Evolutionary conservation across 805 yeast genomes (phyloP).

Genomic region (Torulaspora maleeae): DNA sequence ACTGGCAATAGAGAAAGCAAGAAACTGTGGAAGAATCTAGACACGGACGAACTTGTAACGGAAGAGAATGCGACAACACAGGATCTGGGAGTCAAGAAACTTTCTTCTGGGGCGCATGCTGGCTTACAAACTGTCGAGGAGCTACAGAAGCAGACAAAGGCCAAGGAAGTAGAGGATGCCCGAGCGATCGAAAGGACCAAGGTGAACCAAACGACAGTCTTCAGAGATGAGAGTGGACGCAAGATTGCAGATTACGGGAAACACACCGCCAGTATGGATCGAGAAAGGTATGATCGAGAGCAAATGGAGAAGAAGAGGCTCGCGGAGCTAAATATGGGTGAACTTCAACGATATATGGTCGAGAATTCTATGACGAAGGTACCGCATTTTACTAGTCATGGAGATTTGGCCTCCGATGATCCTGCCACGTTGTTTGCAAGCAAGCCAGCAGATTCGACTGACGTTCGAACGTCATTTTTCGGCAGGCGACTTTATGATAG

Average conservation of each 20-base stretch:
- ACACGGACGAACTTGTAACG: conserved; percentile 22
- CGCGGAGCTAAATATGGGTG: conserved; percentile 37
- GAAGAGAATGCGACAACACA: conserved; percentile 2
- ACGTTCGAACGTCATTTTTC: conserved; percentile 19
- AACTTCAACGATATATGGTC: conserved; percentile 33
- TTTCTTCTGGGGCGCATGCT: conserved; percentile 36
- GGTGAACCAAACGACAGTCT: conserved; percentile 38
- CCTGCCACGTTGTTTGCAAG: conserved; percentile 50
- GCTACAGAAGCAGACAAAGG: conserved; percentile 37
- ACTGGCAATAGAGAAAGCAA: neutral
- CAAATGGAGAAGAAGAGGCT: conserved; percentile 32
- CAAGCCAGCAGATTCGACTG: conserved; percentile 22
- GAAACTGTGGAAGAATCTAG: conserved; percentile 32
- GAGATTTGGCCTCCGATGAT: conserved; percentile 42
- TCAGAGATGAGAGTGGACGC: conserved; percentile 61
- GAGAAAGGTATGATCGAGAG: conserved; percentile 29
- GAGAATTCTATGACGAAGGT: conserved; percentile 26
- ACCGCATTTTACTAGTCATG: conserved; percentile 21
- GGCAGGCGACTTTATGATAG: conserved; percentile 53
- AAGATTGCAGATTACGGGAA: conserved; percentile 40
- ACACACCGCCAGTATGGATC: conserved; percentile 11
- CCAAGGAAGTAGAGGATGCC: conserved; percentile 28
- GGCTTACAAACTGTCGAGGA: conserved; percentile 48
- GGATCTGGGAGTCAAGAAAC: conserved; percentile 6
- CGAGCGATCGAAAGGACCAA: conserved; percentile 10